Base-by-base conservation (phyloP, 768 basidiomycete genomes). In the Kwoniella mangroviensis region DNA sequence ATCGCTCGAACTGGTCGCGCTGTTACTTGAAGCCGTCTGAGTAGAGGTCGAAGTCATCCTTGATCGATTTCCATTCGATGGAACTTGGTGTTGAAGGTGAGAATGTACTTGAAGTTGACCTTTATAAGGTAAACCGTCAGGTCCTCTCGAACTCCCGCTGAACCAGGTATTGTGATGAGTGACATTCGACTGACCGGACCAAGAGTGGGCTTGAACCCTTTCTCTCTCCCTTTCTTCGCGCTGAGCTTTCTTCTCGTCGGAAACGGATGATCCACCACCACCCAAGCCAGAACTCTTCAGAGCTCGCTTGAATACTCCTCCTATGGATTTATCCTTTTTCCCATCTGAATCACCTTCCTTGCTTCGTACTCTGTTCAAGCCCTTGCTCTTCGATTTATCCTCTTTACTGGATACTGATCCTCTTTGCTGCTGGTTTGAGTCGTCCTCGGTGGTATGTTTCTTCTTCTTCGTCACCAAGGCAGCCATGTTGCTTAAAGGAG, bases 221-320 rank as follows among this genome's bases (percentile, higher is more conserved):
- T 82, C 81, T 17, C 78, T 63, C 52, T 77, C 76, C 57, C 70
- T 73, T 56, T 81, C 78, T 63, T 80, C 75, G 40, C 71, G 68
- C 55, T 68, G 69, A 40, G 62, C 68, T 51, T 73, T 73, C 52
- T 73, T 73, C 64, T 80, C 79, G 26, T 79, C 78, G 28, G 26
- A 53, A 2, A 58, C 42, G 4, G 67, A 54, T 3, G 54, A 56
- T 45, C 53, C 45, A 12, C 61, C 45, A 12, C 61, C 68, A 34
- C 65, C 65, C 1, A 72, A 51, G 19, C 54, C 61, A 6, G 61
- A 59, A 26, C 49, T 45, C 42, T 75, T 79, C 54, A 81, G 69
- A 3, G 73, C 71, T 19, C 78, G 67, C 70, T 81, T 83, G 61
- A 83, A 73, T 40, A 75, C 76, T 41, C 75, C 70, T 10, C 79